Conservation (phyloP, 306 rosid genomes). For the Cicer bijugum region DNA sequence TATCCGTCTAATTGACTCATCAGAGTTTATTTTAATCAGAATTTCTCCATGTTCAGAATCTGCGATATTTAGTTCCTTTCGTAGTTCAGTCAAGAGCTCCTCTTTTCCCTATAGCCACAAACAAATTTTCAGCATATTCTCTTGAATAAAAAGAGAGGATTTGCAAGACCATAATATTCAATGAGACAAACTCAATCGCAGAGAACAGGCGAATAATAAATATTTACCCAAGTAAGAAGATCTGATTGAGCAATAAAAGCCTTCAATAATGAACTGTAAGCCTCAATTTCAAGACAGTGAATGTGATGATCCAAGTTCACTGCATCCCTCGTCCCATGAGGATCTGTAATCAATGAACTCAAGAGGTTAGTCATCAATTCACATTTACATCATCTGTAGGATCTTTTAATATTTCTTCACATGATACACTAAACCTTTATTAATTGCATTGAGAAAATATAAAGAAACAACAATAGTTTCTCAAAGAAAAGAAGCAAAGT, state of each 20-base stretch:
- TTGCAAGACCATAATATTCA: constrained; percentile 9
- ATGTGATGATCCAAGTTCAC: constrained; percentile 45
- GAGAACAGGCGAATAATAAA: constrained; percentile 23
- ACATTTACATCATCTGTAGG: constrained; percentile 3
- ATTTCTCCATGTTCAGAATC: constrained; percentile 55
- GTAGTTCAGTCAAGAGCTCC: constrained; percentile 54
- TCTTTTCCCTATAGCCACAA: constrained; percentile 51
- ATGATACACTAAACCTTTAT: constrained; percentile 25
- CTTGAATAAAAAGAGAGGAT: not conserved
- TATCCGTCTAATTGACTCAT: constrained; percentile 47
- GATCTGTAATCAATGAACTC: constrained; percentile 43
- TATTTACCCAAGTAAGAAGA: constrained; percentile 54
- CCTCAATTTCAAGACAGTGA: constrained; percentile 51
- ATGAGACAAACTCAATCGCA: constrained; percentile 20
- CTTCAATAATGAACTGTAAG: constrained; percentile 51
- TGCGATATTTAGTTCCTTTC: constrained; percentile 54
- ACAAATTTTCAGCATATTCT: constrained; percentile 5
- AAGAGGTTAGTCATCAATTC: constrained; percentile 38
- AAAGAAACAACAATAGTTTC: constrained; percentile 14
- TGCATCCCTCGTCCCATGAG: constrained; percentile 41
- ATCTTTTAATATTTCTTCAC: constrained; percentile 27
- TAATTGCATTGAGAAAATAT: constrained; percentile 13
- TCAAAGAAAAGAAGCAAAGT: not conserved
- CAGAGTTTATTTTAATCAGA: constrained; percentile 40
- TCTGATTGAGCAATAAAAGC: constrained; percentile 58